A percentile compares a stretch with the other conserved stretches of the same genome.
phyloP scores from a whole-genome alignment of 768 basidiomycete genomes.

The Jaapia argillacea region DNA sequence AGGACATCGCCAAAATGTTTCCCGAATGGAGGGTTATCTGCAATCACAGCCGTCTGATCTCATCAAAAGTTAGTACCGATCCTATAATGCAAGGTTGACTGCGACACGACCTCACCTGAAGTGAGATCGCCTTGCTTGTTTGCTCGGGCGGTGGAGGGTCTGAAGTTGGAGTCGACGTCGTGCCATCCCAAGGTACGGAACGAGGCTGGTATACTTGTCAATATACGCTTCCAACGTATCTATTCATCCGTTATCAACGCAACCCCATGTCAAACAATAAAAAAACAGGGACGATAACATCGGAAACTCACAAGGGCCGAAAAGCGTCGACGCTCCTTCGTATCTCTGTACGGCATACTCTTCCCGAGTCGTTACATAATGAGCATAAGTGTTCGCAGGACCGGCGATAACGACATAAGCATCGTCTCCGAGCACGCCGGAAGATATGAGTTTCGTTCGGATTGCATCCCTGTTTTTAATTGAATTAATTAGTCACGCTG shows the following conservation, averaged over 20 bases:
- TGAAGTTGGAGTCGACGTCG: conserved; percentile 37
- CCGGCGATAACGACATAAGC: conserved; percentile 73
- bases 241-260: conserved; percentile 15
- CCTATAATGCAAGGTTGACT: not conserved
- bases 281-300: conserved; percentile 3
- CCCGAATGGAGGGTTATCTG: conserved; percentile 46
- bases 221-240: conserved; percentile 77
- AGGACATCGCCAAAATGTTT: conserved; percentile 55
- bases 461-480: conserved; percentile 44
- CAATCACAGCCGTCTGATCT: conserved; percentile 50
- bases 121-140: conserved; percentile 54
- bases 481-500: conserved; percentile 3
- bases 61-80: not conserved
- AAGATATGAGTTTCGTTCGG: conserved; percentile 51
- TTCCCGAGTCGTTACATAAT: conserved; percentile 65
- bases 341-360: conserved; percentile 71
- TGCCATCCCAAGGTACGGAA: conserved; percentile 43
- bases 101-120: conserved; percentile 34
- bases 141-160: conserved; percentile 59
- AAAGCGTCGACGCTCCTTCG: conserved; percentile 75
- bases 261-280: conserved; percentile 1
- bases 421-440: conserved; percentile 51
- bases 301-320: conserved; percentile 53
- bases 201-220: conserved; percentile 59
- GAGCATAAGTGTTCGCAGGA: conserved; percentile 74